A percentile compares a stretch with the other conserved stretches of the same genome.
Conservation (phyloP, 257 asterid genomes). For the Knoxia roxburghii region DNA sequence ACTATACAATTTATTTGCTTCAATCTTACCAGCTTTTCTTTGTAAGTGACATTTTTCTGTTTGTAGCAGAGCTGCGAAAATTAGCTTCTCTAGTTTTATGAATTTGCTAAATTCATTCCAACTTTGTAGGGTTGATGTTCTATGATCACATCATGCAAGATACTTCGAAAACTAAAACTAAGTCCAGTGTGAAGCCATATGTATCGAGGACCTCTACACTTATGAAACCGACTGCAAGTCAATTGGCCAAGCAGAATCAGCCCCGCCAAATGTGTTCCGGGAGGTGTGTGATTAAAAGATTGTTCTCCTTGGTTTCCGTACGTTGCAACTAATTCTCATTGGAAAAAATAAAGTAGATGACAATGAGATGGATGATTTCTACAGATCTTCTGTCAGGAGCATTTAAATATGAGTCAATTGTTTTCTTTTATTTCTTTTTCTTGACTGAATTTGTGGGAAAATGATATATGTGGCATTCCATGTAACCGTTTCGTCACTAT, state of each 20-base stretch:
- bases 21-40: neutral
- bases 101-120: neutral
- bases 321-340: neutral
- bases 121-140: constrained; percentile 53
- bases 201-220: constrained; percentile 74
- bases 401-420: neutral
- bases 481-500: neutral
- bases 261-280: constrained; percentile 39
- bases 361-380: neutral
- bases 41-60: neutral
- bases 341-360: neutral
- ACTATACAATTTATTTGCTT: constrained; percentile 3
- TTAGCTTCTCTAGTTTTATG: neutral
- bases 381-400: too few species aligned
- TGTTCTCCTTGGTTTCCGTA: neutral
- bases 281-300: constrained; percentile 39
- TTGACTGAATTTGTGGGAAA: neutral
- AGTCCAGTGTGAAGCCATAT: constrained; percentile 40
- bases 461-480: neutral
- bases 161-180: constrained; percentile 38
- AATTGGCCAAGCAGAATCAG: constrained; percentile 84
- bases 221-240: constrained; percentile 95
- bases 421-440: too few species aligned
- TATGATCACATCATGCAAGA: constrained; percentile 41
- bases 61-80: neutral